Evolutionary conservation across 1,284 basidiomycete species (phyloP).

Genomic region (Malassezia japonica): DNA sequence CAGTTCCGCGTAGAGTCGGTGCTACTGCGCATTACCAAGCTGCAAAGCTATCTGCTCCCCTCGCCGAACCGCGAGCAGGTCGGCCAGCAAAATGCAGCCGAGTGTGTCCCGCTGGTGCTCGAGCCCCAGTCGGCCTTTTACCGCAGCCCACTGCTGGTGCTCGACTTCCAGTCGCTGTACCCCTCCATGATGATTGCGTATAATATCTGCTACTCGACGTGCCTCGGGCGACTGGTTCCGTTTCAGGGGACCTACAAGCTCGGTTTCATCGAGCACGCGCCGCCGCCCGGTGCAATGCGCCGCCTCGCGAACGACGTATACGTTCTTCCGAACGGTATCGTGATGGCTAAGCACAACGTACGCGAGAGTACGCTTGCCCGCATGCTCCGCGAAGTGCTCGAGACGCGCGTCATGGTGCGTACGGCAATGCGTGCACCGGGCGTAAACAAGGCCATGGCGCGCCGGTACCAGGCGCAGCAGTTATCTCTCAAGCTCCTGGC

Average conservation of each 20-base stretch:
- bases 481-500: conserved; percentile 43
- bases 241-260: conserved; percentile 83
- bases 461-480: conserved; percentile 41
- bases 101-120: conserved; percentile 86
- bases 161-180: conserved; percentile 93
- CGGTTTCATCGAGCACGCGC: conserved; percentile 64
- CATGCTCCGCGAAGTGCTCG: conserved; percentile 85
- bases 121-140: conserved; percentile 89
- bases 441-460: conserved; percentile 57
- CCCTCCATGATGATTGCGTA: conserved; percentile 97
- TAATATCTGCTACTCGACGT: conserved; percentile 65
- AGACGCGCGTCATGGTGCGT: conserved; percentile 97
- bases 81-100: conserved; percentile 80
- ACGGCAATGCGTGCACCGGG: conserved; percentile 72
- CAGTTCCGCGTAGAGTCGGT: conserved; percentile 99
- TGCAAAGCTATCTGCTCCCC: conserved; percentile 58
- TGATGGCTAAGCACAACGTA: conserved; percentile 78
- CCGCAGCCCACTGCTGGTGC: conserved; percentile 75
- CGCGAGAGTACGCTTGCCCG: conserved; percentile 75
- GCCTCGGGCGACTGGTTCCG: conserved; percentile 71
- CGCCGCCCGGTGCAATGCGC: conserved; percentile 62
- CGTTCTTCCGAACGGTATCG: conserved; percentile 68
- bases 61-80: conserved; percentile 41
- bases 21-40: conserved; percentile 95
- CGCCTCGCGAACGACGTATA: conserved; percentile 64